These are phyloP conservation scores for Mucor irregularis DNA, from an alignment of 371 early-diverging fungal genomes.

Conservation along the genomic window DNA sequence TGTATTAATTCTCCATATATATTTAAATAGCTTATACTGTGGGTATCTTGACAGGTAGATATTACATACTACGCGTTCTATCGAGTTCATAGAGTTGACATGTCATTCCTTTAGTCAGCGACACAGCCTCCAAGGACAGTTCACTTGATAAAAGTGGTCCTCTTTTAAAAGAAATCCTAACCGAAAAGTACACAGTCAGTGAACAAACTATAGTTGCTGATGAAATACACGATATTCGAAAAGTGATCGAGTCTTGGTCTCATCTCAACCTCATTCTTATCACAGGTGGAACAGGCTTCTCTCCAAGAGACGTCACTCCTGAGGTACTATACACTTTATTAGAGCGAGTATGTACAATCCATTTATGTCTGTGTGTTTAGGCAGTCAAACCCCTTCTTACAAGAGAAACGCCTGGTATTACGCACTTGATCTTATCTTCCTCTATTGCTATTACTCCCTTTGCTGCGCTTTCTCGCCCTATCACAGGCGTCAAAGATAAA, in stretches of 20 bases:
- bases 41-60: conserved; percentile 15
- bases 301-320: conserved; percentile 84
- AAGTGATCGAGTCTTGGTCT: conserved; percentile 53
- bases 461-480: conserved; percentile 85
- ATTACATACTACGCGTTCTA: background rate
- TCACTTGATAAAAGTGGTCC: conserved; percentile 69
- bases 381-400: conserved; percentile 76
- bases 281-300: conserved; percentile 95
- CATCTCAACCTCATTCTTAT: conserved; percentile 74
- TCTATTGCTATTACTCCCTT: conserved; percentile 81
- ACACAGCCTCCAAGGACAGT: conserved; percentile 55
- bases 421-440: conserved; percentile 69
- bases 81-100: conserved; percentile 8
- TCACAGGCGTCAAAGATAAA: conserved; percentile 74
- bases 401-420: conserved; percentile 73
- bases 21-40: conserved; percentile 4
- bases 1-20: no score
- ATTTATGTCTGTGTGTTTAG: background rate
- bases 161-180: conserved; percentile 38
- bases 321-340: conserved; percentile 36
- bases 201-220: conserved; percentile 56
- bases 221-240: conserved; percentile 51
- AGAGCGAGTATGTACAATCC: background rate
- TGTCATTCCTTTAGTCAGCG: conserved; percentile 52
- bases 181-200: conserved; percentile 34